Evolutionary conservation across 2,329 filamentous ascomycete genomes (phyloP).

Genomic region (Pyrenochaeta sp.): DNA sequence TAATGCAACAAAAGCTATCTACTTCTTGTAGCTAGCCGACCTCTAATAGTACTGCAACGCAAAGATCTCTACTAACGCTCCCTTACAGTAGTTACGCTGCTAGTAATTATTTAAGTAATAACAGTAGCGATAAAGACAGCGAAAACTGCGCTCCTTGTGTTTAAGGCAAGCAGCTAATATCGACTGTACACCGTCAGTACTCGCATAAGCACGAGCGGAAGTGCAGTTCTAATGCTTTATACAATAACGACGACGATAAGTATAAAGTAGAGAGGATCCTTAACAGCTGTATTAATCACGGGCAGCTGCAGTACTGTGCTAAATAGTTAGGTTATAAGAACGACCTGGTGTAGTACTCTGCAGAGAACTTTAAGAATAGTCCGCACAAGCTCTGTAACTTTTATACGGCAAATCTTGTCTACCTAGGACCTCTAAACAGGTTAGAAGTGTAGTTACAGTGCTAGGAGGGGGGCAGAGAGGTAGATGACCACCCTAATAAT

Average conservation of each 20-base stretch:
- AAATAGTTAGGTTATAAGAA: constrained; percentile 13
- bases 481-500: constrained; percentile 12
- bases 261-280: constrained; percentile 15
- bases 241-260: constrained; percentile 6
- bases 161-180: neutral
- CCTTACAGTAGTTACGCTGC: neutral
- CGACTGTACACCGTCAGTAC: neutral
- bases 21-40: neutral
- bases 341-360: constrained; percentile 14
- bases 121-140: constrained; percentile 1
- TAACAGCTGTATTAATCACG: constrained; percentile 3
- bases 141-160: neutral
- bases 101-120: neutral
- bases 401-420: constrained; percentile 11
- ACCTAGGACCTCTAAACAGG: constrained; percentile 12
- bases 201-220: constrained; percentile 1
- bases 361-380: constrained; percentile 14
- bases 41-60: neutral
- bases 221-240: neutral
- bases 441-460: constrained; percentile 14
- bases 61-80: neutral
- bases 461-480: constrained; percentile 21
- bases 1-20: constrained; percentile 4
- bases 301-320: constrained; percentile 11
- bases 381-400: constrained; percentile 13